phyloP scores from a whole-genome alignment of 2,329 filamentous ascomycete genomes.

The Fusarium sp. region DNA sequence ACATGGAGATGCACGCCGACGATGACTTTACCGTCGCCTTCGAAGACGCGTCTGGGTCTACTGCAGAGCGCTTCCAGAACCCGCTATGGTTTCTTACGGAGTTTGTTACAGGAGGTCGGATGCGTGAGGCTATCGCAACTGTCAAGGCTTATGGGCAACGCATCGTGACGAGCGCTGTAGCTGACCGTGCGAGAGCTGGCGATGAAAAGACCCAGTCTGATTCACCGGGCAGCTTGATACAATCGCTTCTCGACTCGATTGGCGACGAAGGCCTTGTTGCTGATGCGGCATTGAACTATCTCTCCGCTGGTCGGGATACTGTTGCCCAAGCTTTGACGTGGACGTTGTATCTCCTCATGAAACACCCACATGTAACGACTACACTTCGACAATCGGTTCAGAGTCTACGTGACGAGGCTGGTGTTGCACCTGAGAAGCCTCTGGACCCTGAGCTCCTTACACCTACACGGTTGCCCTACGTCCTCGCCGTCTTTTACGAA shows the following conservation, averaged over 20 bases:
- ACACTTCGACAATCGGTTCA: constrained; percentile 59
- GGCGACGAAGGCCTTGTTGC: constrained; percentile 66
- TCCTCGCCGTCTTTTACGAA: constrained; percentile 73
- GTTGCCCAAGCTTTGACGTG: constrained; percentile 74
- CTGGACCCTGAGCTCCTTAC: constrained; percentile 50
- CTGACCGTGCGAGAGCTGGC: constrained; percentile 43
- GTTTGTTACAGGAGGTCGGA: constrained; percentile 56
- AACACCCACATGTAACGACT: constrained; percentile 55
- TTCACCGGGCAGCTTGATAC: constrained; percentile 68
- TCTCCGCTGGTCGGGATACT: constrained; percentile 74
- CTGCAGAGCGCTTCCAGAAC: constrained; percentile 73
- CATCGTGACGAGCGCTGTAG: constrained; percentile 67
- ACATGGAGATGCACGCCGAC: constrained; percentile 74
- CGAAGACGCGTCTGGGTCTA: constrained; percentile 70
- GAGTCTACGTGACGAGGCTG: constrained; percentile 14
- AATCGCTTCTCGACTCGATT: constrained; percentile 69
- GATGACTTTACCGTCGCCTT: constrained; percentile 72
- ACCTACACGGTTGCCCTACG: constrained; percentile 63
- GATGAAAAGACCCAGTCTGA: constrained; percentile 23
- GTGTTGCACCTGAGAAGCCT: not conserved
- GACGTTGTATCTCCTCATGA: constrained; percentile 71
- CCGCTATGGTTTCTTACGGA: constrained; percentile 73
- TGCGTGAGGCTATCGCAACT: constrained; percentile 61
- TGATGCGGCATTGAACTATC: constrained; percentile 74
- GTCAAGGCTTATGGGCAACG: constrained; percentile 67